Conservation (phyloP, 2,329 filamentous ascomycete species). For the Tolypocladium tropicale region DNA sequence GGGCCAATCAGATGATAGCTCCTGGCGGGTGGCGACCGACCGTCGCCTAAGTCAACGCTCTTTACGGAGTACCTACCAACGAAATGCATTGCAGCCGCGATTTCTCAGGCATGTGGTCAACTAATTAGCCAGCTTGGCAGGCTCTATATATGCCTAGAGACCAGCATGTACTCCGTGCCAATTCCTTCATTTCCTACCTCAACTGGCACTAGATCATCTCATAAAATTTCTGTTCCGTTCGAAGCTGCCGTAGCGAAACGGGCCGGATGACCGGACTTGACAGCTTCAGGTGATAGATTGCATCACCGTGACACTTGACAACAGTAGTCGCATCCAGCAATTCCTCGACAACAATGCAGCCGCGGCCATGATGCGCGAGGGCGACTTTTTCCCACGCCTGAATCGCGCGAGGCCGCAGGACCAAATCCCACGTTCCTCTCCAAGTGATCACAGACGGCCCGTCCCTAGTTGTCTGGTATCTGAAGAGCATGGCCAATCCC, state of each 20-base stretch:
- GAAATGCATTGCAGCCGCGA: no score
- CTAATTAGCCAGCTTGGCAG: no score
- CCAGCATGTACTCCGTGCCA: no score
- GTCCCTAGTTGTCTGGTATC: background rate
- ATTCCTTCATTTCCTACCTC: no score
- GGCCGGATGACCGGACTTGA: background rate
- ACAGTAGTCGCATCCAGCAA: background rate
- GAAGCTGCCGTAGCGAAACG: background rate
- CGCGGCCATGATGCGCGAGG: background rate
- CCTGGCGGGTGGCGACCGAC: no score
- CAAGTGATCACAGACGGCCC: background rate
- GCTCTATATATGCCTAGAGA: no score
- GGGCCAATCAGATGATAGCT: no score
- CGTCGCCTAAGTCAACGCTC: no score
- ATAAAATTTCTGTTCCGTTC: background rate
- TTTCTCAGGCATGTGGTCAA: no score
- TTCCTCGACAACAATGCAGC: background rate
- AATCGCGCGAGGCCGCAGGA: background rate
- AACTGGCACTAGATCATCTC: no score
- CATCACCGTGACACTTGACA: background rate
- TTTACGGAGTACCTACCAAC: no score
- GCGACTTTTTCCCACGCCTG: background rate
- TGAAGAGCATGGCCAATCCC: background rate
- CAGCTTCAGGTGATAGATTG: background rate
- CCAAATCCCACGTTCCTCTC: background rate